phyloP scores from a whole-genome alignment of 2,329 filamentous ascomycete species.

The Didymellaceae sp. region DNA sequence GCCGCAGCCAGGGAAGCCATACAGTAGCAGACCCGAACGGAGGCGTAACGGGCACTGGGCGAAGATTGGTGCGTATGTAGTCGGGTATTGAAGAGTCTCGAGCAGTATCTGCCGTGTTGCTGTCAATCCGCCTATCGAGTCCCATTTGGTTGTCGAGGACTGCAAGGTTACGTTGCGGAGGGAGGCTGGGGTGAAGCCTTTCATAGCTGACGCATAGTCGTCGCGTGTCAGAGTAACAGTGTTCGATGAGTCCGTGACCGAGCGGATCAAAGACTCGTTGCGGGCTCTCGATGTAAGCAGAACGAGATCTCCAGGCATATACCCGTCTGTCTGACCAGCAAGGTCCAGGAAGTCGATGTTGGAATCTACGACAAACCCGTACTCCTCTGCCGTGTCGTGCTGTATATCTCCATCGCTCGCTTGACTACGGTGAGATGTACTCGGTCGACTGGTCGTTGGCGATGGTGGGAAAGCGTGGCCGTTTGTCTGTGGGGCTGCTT shows the following conservation, averaged over 20 bases:
- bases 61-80: slow-evolving; percentile 97
- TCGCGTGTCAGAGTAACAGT: slow-evolving; percentile 68
- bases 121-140: slow-evolving; percentile 85
- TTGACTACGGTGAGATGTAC: slow-evolving; percentile 52
- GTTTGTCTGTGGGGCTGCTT: slow-evolving; percentile 27
- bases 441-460: slow-evolving; percentile 58
- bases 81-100: slow-evolving; percentile 95
- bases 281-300: slow-evolving; percentile 85
- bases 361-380: slow-evolving; percentile 74
- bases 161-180: slow-evolving; percentile 93
- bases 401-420: slow-evolving; percentile 47
- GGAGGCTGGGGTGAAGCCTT: slow-evolving; percentile 93
- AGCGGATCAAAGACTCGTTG: slow-evolving; percentile 90
- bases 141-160: slow-evolving; percentile 89
- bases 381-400: slow-evolving; percentile 47
- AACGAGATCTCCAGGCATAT: slow-evolving; percentile 94
- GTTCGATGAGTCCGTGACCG: slow-evolving; percentile 60
- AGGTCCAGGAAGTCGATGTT: slow-evolving; percentile 90
- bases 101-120: slow-evolving; percentile 89
- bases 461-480: slow-evolving; percentile 44
- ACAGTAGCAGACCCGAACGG: slow-evolving; percentile 88
- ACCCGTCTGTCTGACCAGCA: slow-evolving; percentile 92
- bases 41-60: slow-evolving; percentile 94
- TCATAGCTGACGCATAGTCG: slow-evolving; percentile 85
- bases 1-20: slow-evolving; percentile 94